Evolutionary conservation across 352 stramenopile genomes (phyloP).

Genomic region (Hyaloperonospora arabidopsidis): DNA sequence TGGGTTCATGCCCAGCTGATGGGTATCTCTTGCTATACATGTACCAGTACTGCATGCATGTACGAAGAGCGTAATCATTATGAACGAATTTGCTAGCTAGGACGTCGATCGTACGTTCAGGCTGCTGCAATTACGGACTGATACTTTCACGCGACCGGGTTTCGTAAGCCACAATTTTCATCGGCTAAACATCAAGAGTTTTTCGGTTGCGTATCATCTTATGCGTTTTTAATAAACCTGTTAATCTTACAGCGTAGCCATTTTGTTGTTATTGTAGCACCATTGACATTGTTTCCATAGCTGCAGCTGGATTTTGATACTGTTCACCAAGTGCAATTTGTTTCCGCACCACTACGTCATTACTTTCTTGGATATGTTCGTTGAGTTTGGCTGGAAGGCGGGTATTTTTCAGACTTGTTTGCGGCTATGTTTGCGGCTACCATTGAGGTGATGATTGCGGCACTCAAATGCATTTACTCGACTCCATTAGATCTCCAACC

Average conservation of each 20-base stretch:
- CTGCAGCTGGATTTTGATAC: slow-evolving; percentile 41
- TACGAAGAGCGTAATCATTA: too few relatives aligned
- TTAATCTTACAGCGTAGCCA: background rate
- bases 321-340: slow-evolving; percentile 45
- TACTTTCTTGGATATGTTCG: slow-evolving; percentile 40
- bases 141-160: slow-evolving; percentile 14
- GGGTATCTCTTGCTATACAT: background rate
- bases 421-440: slow-evolving; percentile 33
- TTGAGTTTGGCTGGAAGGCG: slow-evolving; percentile 41
- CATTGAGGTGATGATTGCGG: slow-evolving; percentile 23
- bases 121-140: slow-evolving; percentile 25
- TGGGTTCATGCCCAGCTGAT: background rate
- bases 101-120: slow-evolving; percentile 45
- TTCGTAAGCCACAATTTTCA: slow-evolving; percentile 28
- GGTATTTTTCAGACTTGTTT: slow-evolving; percentile 41
- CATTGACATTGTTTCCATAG: slow-evolving; percentile 1
- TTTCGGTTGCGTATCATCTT: too few relatives aligned
- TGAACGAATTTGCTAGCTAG: slow-evolving; percentile 23
- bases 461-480: background rate
- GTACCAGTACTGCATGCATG: background rate
- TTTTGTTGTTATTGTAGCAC: background rate
- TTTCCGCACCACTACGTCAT: slow-evolving; percentile 34
- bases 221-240: too few relatives aligned
- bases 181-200: too few relatives aligned
- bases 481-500: background rate